Percentiles rank a stretch among this genome's conserved stretches.
phyloP scores from a whole-genome alignment of 257 asterid species.

The Capsicum rhomboideum region DNA sequence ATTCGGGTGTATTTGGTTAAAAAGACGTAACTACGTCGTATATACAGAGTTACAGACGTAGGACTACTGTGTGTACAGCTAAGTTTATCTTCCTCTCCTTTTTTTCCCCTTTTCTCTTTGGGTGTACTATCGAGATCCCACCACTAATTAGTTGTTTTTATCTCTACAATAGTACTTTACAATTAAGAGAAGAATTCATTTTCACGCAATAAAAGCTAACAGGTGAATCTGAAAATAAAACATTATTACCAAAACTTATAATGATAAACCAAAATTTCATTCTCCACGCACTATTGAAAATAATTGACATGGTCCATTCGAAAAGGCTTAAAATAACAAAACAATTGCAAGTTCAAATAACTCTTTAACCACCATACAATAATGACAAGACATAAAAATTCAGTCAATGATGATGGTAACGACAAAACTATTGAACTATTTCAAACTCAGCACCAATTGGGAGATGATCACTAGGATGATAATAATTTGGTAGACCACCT shows the following conservation, averaged over 20 bases:
- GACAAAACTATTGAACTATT: constrained; percentile 18
- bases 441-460: constrained; percentile 92
- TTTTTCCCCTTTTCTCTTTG: neutral
- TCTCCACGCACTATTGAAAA: neutral
- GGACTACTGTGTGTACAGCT: neutral
- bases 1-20: no score
- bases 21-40: neutral
- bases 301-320: neutral
- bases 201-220: neutral
- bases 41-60: no score
- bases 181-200: neutral
- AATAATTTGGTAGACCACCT: constrained; percentile 81
- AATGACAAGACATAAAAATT: neutral
- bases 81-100: neutral
- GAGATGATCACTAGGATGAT: constrained; percentile 94
- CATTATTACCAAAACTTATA: neutral
- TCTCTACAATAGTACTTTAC: neutral
- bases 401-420: neutral
- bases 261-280: neutral
- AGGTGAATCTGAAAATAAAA: neutral
- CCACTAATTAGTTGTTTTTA: neutral
- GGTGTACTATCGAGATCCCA: neutral
- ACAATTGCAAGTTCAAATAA: neutral
- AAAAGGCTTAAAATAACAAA: neutral
- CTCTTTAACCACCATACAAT: neutral